Percentiles rank a stretch among this genome's conserved stretches.
These are phyloP conservation scores for Polyrhizophydium stewartii DNA, from an alignment of 371 early-diverging fungal species.

Conservation along the genomic window DNA sequence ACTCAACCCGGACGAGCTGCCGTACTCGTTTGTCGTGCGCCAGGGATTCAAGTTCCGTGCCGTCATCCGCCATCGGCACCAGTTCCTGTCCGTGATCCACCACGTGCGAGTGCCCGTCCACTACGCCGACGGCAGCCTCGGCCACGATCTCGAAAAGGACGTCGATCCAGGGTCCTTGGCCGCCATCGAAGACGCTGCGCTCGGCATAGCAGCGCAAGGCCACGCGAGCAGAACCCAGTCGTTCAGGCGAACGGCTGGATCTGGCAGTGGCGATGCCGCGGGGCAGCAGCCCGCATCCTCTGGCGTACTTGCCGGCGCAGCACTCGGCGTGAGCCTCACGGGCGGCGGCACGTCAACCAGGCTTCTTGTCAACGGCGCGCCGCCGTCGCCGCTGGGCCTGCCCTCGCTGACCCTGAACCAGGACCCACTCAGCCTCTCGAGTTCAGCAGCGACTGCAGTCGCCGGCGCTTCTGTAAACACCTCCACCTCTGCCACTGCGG, in stretches of 20 bases:
- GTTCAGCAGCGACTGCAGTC: too few species aligned
- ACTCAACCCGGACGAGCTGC: conserved; percentile 2
- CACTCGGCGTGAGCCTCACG: too few species aligned
- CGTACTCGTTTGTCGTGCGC: conserved; percentile 27
- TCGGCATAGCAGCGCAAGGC: background rate
- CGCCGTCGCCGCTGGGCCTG: too few species aligned
- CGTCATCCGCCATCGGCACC: conserved; percentile 17
- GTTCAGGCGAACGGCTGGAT: background rate
- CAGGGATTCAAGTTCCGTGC: conserved; percentile 34
- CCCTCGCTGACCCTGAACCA: too few species aligned
- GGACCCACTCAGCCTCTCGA: too few species aligned
- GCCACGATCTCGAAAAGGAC: conserved; percentile 7
- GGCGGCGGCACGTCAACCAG: too few species aligned
- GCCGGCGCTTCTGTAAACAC: too few species aligned
- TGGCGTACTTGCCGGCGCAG: too few species aligned
- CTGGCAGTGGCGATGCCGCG: too few species aligned
- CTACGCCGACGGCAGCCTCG: conserved; percentile 21
- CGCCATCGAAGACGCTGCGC: conserved; percentile 1
- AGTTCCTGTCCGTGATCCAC: conserved; percentile 13
- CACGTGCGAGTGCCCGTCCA: conserved; percentile 27
- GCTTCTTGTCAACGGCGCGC: too few species aligned
- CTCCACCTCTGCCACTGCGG: background rate
- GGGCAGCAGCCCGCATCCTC: background rate
- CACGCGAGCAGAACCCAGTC: background rate
- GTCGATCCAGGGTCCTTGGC: conserved; percentile 3